These are phyloP conservation scores for Moniliella sp. DNA, from an alignment of 1,284 basidiomycete genomes.

Conservation along the genomic window DNA sequence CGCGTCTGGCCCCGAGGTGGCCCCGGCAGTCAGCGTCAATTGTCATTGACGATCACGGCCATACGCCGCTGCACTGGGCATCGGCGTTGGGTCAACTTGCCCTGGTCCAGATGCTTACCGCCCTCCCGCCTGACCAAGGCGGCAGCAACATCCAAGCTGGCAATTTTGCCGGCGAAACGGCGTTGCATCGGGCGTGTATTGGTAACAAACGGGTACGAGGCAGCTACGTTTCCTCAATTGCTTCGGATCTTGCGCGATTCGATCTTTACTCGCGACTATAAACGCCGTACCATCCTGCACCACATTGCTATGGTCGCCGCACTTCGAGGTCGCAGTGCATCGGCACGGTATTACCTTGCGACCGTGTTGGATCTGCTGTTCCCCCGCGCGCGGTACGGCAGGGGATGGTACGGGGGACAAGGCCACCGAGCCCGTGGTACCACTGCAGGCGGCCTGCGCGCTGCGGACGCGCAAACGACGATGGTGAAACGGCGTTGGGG, in stretches of 20 bases:
- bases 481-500: constrained; percentile 87
- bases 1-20: no score
- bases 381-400: no score
- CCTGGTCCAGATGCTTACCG: no score
- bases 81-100: no score
- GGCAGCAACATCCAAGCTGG: constrained; percentile 27
- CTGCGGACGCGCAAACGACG: constrained; percentile 70
- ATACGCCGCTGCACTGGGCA: constrained; percentile 86
- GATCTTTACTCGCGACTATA: constrained; percentile 70
- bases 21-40: no score
- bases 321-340: constrained; percentile 59
- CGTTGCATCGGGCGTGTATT: constrained; percentile 76
- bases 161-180: constrained; percentile 81
- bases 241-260: constrained; percentile 48
- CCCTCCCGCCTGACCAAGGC: no score
- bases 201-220: constrained; percentile 65
- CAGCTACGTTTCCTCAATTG: constrained; percentile 50
- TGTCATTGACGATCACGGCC: constrained; percentile 60
- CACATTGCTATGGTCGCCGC: constrained; percentile 78
- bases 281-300: constrained; percentile 74
- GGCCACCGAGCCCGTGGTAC: no score
- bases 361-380: constrained; percentile 66
- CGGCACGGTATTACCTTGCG: constrained; percentile 77
- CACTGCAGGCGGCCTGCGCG: no score
- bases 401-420: no score